Base-by-base conservation (phyloP, 208 protist species). In the Blechomonas ayalai region DNA sequence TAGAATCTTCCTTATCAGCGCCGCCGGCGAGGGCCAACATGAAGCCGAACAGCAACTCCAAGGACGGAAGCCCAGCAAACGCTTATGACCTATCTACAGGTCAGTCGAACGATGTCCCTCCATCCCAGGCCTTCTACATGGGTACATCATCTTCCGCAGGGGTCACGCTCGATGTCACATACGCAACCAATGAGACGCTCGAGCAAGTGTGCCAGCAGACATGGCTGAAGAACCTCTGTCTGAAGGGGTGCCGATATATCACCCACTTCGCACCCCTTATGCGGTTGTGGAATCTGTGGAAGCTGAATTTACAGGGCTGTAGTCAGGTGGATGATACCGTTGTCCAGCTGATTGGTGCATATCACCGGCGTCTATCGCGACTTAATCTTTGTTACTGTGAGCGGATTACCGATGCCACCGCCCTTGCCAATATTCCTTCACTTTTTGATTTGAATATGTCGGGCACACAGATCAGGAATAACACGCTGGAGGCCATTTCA, bases 391-490 rank as follows among this genome's bases (percentile, higher is more conserved):
- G 71, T 45, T 70, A 71, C 20, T 84, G 75, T 36, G 75, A 84
- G 56, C 61, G 50, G 18, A 52, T 84, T 19, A 76, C 69, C 20
- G 62, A 84, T 37, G 75, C 70, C 25, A 52, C 52, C 24, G 47
- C 75, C 15, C 56, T 84, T 13, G 37, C 61, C 15, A 60, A 77
- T 47, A 66, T 84, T 15, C 44, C 61, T 18, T 74, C 68, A 36
- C 59, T 84, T 34, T 84, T 84, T 15, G 75, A 84, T 41, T 54
- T 84, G 9, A 84, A 84, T 60, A 32, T 84, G 36, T 78, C 68
- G 7, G 70, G 75, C 40, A 69, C 55, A 18, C 52, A 61, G 38
- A 80, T 84, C 23, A 48, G 38, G 18, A 77, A 72, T 53, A 51
- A 36, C 24, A 69, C 61, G 4, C 60, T 84, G 12, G 59, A 70